Percentiles rank a stretch among this genome's conserved stretches.
These are phyloP conservation scores for Chrysosphaeria jannelii DNA, from an alignment of 2,329 filamentous ascomycete species.

Conservation along the genomic window DNA sequence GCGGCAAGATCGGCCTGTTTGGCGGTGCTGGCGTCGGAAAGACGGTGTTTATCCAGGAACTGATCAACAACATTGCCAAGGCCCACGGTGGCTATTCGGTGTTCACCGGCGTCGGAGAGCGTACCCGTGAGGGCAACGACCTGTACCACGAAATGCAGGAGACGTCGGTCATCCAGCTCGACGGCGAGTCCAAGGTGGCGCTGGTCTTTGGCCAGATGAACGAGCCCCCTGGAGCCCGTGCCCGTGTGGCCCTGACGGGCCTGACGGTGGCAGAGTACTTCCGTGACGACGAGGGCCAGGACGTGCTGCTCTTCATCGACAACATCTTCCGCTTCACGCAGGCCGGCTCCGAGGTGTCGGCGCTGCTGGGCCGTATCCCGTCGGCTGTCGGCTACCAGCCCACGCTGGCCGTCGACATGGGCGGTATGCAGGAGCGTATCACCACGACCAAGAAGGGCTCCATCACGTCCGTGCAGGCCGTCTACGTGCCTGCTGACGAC, in stretches of 20 bases:
- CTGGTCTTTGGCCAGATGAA: conserved; percentile 99
- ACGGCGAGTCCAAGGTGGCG: conserved; percentile 97
- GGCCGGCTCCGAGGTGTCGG: conserved; percentile 99
- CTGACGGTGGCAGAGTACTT: conserved; percentile 61
- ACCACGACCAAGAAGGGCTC: conserved; percentile 98
- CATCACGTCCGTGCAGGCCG: conserved; percentile 98
- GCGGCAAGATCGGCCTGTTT: conserved; percentile 99
- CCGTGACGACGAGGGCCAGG: conserved; percentile 47
- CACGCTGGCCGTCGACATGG: conserved; percentile 95
- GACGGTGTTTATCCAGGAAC: conserved; percentile 99
- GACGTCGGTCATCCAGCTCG: conserved; percentile 96
- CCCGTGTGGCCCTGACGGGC: conserved; percentile 95
- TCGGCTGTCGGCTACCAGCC: conserved; percentile 99
- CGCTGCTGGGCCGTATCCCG: conserved; percentile 95
- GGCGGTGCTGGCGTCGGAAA: conserved; percentile 99
- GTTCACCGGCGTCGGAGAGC: conserved; percentile 99
- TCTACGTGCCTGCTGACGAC: conserved; percentile 99
- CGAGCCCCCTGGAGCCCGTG: conserved; percentile 97
- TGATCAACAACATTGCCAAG: conserved; percentile 99
- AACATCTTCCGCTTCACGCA: conserved; percentile 99
- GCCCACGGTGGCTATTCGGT: conserved; percentile 99
- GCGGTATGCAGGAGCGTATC: conserved; percentile 98
- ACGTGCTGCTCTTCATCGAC: conserved; percentile 98
- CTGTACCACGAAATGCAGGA: conserved; percentile 99
- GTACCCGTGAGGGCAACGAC: conserved; percentile 99